A percentile compares a stretch with the other conserved stretches of the same genome.
Evolutionary conservation across 257 asterid species (phyloP).

Genomic region (Striga asiatica): DNA sequence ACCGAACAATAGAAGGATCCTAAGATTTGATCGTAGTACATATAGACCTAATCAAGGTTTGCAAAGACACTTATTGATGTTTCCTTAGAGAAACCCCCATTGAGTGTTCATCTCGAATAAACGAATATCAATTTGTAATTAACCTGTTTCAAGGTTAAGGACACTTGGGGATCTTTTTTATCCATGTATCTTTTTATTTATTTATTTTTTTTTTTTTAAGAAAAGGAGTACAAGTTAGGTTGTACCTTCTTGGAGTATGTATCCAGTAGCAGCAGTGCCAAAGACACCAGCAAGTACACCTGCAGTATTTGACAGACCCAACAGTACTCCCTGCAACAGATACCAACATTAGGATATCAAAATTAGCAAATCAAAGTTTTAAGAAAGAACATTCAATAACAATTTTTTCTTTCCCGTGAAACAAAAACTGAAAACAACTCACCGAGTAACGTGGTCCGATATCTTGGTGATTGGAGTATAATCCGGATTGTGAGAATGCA

Average conservation of each 20-base stretch:
- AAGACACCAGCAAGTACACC: constrained; percentile 97
- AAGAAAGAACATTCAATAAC: not conserved
- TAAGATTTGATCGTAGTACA: too few species aligned
- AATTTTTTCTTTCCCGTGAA: not conserved
- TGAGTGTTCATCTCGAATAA: too few species aligned
- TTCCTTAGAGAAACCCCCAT: too few species aligned
- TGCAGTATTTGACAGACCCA: constrained; percentile 91
- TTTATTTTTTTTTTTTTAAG: not conserved
- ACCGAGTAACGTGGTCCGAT: constrained; percentile 95
- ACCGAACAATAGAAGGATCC: too few species aligned
- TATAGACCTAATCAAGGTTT: too few species aligned
- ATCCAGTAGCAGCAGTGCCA: constrained; percentile 97
- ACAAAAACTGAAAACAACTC: constrained; percentile 25
- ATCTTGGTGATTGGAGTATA: constrained; percentile 96
- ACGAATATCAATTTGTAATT: too few species aligned
- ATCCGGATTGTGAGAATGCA: constrained; percentile 95
- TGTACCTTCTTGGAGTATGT: constrained; percentile 86
- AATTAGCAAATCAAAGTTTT: not conserved
- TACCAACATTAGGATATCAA: constrained; percentile 5
- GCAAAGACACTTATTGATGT: too few species aligned
- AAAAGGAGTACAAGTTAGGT: constrained; percentile 1
- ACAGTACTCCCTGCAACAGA: constrained; percentile 61
- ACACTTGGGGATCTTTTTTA: too few species aligned
- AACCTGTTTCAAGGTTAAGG: too few species aligned
- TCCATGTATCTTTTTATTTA: too few species aligned